These are phyloP conservation scores for Ogataea paradorogensis DNA, from an alignment of 805 yeast genomes.

Conservation along the genomic window DNA sequence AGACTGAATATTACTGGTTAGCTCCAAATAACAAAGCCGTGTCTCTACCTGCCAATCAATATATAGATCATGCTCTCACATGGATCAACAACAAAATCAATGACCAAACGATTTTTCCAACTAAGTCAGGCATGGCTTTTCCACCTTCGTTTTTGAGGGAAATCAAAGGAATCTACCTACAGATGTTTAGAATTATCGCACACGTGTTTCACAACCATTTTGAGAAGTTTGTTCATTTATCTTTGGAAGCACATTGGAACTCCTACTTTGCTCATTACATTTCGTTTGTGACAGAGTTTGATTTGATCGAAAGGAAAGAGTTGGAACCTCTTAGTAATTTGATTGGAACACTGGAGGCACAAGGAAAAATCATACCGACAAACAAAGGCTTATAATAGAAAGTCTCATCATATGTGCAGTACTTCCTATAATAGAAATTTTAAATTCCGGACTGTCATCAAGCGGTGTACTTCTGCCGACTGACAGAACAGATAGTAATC, in stretches of 20 bases:
- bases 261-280: slow-evolving; percentile 94
- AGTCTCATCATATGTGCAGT: background rate
- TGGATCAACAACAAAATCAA: slow-evolving; percentile 88
- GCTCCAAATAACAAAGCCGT: slow-evolving; percentile 68
- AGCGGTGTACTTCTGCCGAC: too few species aligned
- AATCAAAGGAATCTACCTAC: slow-evolving; percentile 81
- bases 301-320: slow-evolving; percentile 74
- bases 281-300: slow-evolving; percentile 81
- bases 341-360: slow-evolving; percentile 76
- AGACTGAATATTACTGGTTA: slow-evolving; percentile 87
- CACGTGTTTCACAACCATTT: slow-evolving; percentile 93
- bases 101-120: slow-evolving; percentile 89
- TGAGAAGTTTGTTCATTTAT: slow-evolving; percentile 86
- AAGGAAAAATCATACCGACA: slow-evolving; percentile 64
- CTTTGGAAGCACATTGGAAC: slow-evolving; percentile 97
- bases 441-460: too few species aligned
- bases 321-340: slow-evolving; percentile 73
- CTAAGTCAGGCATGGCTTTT: slow-evolving; percentile 83
- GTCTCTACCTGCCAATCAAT: slow-evolving; percentile 87
- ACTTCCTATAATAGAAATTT: too few species aligned
- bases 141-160: slow-evolving; percentile 82
- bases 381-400: background rate
- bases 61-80: slow-evolving; percentile 85
- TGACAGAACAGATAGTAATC: too few species aligned
- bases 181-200: slow-evolving; percentile 94